These are phyloP conservation scores for Pichia sp. DNA, from an alignment of 1,139 yeast genomes.

Conservation along the genomic window DNA sequence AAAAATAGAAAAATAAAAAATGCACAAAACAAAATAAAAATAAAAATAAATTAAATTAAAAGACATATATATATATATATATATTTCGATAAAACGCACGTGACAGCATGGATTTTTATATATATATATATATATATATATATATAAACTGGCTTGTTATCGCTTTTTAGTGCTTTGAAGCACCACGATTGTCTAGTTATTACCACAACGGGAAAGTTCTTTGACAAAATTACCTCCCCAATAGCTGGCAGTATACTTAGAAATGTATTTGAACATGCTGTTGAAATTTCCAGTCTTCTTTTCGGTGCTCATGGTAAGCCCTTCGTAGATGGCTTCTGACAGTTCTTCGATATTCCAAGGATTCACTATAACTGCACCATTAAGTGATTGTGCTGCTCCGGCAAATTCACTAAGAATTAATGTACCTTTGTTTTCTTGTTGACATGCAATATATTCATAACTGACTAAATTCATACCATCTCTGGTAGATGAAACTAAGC, in stretches of 20 bases:
- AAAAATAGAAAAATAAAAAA: neutral
- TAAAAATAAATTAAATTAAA: too few species aligned
- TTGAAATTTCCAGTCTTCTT: constrained; percentile 71
- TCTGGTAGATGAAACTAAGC: constrained; percentile 88
- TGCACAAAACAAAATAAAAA: neutral
- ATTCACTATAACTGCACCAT: constrained; percentile 88
- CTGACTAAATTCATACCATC: constrained; percentile 98
- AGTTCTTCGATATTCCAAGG: constrained; percentile 98
- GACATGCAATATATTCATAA: constrained; percentile 96
- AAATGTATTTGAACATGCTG: constrained; percentile 77
- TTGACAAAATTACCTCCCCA: constrained; percentile 98
- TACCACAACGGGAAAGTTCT: constrained; percentile 41
- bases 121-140: too few species aligned
- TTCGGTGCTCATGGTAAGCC: constrained; percentile 78
- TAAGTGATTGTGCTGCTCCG: constrained; percentile 97
- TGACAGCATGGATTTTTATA: too few species aligned
- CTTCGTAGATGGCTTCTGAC: constrained; percentile 78
- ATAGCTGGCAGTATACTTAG: constrained; percentile 87
- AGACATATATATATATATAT: too few species aligned
- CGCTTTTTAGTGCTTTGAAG: neutral
- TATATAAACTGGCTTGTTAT: too few species aligned
- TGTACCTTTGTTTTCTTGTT: constrained; percentile 77
- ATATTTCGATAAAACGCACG: too few species aligned
- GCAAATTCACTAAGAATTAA: constrained; percentile 89
- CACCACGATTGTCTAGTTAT: neutral